Evolutionary conservation across 148 eudicot genomes (phyloP), one percentile per base, ranked within the genome.

Genomic region (Rhododendron ferrugineum): DNA sequence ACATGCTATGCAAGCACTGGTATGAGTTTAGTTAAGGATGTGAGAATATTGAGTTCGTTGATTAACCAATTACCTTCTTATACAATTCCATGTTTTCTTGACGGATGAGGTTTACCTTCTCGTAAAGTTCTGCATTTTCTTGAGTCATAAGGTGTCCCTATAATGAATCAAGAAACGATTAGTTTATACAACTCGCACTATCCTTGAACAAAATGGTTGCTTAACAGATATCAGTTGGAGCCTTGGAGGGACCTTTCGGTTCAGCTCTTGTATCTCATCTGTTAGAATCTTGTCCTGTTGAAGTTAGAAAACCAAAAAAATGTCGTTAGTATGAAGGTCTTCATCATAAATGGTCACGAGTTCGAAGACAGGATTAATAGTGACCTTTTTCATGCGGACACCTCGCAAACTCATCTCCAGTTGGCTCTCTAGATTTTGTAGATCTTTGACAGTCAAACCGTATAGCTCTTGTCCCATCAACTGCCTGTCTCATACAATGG

Each of bases 311-410:
- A 26, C 20, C n/a, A 83, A 81, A 81, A 80, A 49, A 58, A 20
- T 1, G 9, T 20, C 36, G 6, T 52, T 40, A 30, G 32, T 30
- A 77, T 56, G 42, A 86, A 18, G 44, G 23, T 13, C 32, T 36
- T 72, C 37, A 36, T 84, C n/a, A 49, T 7, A 84, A 7, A 52
- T 37, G 50, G 52, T 79, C 18, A 75, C 20, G 7, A 56, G 36
- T 11, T 47, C 15, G 40, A 14, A 11, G 75, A 13, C 9, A 42
- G 20, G 2, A 42, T 50, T 79, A 23, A 18, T 54, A 54, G 84
- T 86, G 79, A 92, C 98, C 95, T 94, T 94, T 90, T 91, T 93
- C 89, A 79, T 87, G 23, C 93, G 96, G 75, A 93, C 87, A 73
- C 96, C 91, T 78, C 83, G 85, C 40, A 94, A 87, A 83, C 94